Base-by-base conservation (phyloP, 192 early-diverging fungal genomes). In the Coemansia sp. region DNA sequence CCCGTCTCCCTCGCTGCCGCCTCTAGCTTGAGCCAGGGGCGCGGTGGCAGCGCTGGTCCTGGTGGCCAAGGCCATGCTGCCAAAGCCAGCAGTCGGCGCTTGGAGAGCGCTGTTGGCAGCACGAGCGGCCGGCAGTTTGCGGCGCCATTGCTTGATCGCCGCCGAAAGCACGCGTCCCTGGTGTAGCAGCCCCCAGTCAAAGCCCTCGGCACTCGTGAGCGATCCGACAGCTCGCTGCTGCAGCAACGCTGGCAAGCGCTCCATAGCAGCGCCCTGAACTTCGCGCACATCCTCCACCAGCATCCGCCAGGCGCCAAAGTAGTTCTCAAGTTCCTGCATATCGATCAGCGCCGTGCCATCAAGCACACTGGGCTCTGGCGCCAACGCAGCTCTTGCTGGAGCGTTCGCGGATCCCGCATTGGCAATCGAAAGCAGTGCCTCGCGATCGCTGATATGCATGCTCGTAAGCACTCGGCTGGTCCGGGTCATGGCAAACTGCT, bases 121-220 rank as follows among this genome's bases (percentile, higher is more conserved):
- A 25, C 46, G 46, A 49, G 24, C 12, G 2, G n/a, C 19, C 8
- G 31, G 31, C 41, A 49, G 8, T 20, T 9, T 31, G 17, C 12
- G 20, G 1, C 40, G 67, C 67, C 66, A 75, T 4, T 25, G 11
- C 20, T 31, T 25, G 36, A 69, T 29, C 3, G 36, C 14, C 14
- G 40, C 14, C 35, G 36, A 11, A 15, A 77, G 39, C 24, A 77
- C 36, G 11, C 61, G 41, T 8, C 32, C 43, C 32, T 45, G 10
- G 58, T 72, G 47, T 6, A 68, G 17, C 1, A 71, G 15, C 24
- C 49, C 70, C 75, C 75, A 77, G 24, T 61, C 61, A 56, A 77
- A 77, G 6, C 53, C 60, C 38, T 38, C 56, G 11, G 60, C 15
- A 8, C 38, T 29, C 6, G 22, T 36, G 19, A 42, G 11, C 2